These are phyloP conservation scores for Daldinia vernicosa DNA, from an alignment of 495 filamentous ascomycete species.

Conservation along the genomic window DNA sequence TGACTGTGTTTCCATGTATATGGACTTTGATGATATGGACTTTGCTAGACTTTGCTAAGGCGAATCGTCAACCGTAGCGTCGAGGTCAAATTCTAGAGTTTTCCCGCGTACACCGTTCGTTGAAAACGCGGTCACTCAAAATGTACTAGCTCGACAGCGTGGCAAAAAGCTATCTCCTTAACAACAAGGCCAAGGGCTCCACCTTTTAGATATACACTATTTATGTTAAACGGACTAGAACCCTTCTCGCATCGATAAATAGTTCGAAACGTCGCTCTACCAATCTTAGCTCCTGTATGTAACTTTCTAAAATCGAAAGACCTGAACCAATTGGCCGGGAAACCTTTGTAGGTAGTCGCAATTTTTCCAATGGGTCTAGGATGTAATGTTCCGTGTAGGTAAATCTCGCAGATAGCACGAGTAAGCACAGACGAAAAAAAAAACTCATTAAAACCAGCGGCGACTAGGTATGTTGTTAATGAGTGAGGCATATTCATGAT, in stretches of 20 bases:
- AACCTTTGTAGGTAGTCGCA: slow-evolving; percentile 7
- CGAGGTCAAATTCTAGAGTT: background rate
- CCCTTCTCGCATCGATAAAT: slow-evolving; percentile 25
- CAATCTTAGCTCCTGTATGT: slow-evolving; percentile 13
- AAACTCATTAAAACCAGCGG: slow-evolving; percentile 8
- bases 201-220: background rate
- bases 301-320: slow-evolving; percentile 21
- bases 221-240: slow-evolving; percentile 10
- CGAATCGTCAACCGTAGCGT: background rate
- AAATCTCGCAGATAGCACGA: background rate
- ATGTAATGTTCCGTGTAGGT: slow-evolving; percentile 2
- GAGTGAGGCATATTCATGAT: slow-evolving; percentile 1
- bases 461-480: no score
- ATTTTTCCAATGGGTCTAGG: background rate
- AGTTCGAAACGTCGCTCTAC: slow-evolving; percentile 3
- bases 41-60: background rate
- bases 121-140: background rate
- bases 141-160: slow-evolving; percentile 4
- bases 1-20: background rate
- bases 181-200: slow-evolving; percentile 3
- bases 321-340: slow-evolving; percentile 19
- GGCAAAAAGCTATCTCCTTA: slow-evolving; percentile 7
- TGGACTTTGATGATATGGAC: no score
- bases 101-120: background rate
- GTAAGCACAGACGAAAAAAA: background rate